Evolutionary conservation across 192 early-diverging fungal species (phyloP).

Genomic region (Coemansia sp.): DNA sequence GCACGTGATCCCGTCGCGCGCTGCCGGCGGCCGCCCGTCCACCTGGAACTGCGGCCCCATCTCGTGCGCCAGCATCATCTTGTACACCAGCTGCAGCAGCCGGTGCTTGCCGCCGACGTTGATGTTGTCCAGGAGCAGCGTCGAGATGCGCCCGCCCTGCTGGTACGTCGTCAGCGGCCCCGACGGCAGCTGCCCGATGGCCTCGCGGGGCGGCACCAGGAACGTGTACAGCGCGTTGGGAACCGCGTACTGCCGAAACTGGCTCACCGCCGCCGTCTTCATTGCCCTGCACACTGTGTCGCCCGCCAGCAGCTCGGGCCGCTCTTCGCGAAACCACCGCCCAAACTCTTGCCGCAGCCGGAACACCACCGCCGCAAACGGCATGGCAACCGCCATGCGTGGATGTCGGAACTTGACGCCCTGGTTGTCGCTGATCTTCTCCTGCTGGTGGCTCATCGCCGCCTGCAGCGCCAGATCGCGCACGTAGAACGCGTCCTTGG

Average conservation of each 20-base stretch:
- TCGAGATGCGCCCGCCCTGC: constrained; percentile 67
- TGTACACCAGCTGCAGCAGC: constrained; percentile 69
- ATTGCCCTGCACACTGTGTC: constrained; percentile 29
- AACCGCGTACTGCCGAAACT: constrained; percentile 50
- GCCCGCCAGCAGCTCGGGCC: constrained; percentile 37
- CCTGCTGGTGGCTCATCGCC: constrained; percentile 69
- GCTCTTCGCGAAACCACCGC: constrained; percentile 45
- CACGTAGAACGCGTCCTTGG: constrained; percentile 73
- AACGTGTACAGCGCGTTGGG: constrained; percentile 53
- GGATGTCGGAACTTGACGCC: constrained; percentile 79
- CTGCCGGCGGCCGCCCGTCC: constrained; percentile 52
- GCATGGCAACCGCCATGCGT: constrained; percentile 64
- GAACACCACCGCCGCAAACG: constrained; percentile 55
- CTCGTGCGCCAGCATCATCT: constrained; percentile 74
- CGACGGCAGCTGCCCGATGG: constrained; percentile 37
- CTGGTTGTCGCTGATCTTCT: constrained; percentile 62
- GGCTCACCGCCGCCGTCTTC: constrained; percentile 53
- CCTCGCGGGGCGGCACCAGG: constrained; percentile 49
- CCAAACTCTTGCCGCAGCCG: constrained; percentile 48
- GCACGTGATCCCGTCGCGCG: constrained; percentile 59
- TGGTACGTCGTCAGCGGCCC: constrained; percentile 56
- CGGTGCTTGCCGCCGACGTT: constrained; percentile 71
- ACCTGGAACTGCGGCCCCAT: constrained; percentile 63
- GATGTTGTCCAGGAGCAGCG: constrained; percentile 71
- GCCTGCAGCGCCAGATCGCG: constrained; percentile 78